Percentiles rank a stretch among this genome's conserved stretches.
phyloP scores from a whole-genome alignment of 805 yeast species.

The Kockiozyma suomiensis region DNA sequence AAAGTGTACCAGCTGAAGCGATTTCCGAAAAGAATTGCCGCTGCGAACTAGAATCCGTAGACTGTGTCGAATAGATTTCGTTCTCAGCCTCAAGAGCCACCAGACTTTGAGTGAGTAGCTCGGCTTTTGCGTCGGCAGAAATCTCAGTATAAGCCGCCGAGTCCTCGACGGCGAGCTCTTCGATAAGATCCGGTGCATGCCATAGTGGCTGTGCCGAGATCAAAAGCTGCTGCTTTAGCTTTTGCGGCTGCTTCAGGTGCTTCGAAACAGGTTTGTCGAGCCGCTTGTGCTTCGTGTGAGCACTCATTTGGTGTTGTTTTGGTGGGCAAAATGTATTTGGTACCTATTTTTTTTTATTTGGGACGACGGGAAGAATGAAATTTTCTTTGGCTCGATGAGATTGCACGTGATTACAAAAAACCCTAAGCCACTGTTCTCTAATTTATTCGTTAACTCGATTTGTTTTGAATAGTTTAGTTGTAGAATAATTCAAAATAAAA shows the following conservation, averaged over 20 bases:
- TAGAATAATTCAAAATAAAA: too few relatives aligned
- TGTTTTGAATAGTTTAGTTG: too few relatives aligned
- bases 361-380: too few relatives aligned
- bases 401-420: too few relatives aligned
- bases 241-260: neutral
- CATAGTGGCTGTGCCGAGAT: conserved; percentile 18
- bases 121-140: conserved; percentile 54
- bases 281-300: neutral
- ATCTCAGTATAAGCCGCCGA: conserved; percentile 30
- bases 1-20: conserved; percentile 86
- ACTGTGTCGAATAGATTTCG: conserved; percentile 67
- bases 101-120: conserved; percentile 67
- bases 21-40: conserved; percentile 86
- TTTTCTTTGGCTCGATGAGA: too few relatives aligned
- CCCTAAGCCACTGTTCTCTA: too few relatives aligned
- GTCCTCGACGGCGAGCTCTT: neutral
- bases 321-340: neutral
- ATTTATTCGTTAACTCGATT: too few relatives aligned
- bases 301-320: neutral
- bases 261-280: neutral
- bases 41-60: conserved; percentile 75
- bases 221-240: conserved; percentile 2
- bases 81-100: conserved; percentile 70
- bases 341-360: neutral
- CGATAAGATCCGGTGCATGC: conserved; percentile 26